These are phyloP conservation scores for Cucurbita maxima DNA, from an alignment of 306 rosid genomes.

Conservation along the genomic window DNA sequence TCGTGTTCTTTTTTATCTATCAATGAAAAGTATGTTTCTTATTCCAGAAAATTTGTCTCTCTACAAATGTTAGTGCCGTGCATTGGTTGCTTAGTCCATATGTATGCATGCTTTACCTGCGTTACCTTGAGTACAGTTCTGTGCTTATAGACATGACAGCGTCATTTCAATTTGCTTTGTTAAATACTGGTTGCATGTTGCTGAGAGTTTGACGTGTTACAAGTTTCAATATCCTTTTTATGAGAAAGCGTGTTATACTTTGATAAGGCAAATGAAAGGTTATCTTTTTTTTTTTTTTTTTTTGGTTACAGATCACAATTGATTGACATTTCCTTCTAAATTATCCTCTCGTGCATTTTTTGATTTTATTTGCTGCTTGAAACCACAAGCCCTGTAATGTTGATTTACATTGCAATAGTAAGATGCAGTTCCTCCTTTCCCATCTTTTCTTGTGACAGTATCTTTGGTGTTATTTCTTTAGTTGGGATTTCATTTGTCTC, in stretches of 20 bases:
- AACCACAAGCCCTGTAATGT: background rate
- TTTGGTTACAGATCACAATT: background rate
- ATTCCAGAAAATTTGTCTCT: background rate
- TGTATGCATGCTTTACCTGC: background rate
- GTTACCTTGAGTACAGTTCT: background rate
- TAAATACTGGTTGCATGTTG: background rate
- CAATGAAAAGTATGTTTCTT: background rate
- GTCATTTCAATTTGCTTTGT: background rate
- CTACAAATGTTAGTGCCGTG: background rate
- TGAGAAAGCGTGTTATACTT: background rate
- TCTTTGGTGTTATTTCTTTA: background rate
- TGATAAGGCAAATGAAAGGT: background rate
- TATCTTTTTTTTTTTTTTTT: background rate
- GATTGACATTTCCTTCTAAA: background rate
- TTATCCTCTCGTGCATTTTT: background rate
- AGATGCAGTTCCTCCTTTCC: background rate
- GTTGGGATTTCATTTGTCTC: background rate
- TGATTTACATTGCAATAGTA: background rate
- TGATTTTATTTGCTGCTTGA: background rate
- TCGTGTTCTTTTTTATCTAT: background rate
- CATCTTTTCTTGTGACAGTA: background rate
- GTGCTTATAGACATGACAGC: background rate
- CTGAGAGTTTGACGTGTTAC: background rate
- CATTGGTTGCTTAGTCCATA: background rate
- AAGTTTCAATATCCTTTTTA: background rate